Base-by-base conservation (phyloP, 345 rosid species). In the Passiflora organensis region DNA sequence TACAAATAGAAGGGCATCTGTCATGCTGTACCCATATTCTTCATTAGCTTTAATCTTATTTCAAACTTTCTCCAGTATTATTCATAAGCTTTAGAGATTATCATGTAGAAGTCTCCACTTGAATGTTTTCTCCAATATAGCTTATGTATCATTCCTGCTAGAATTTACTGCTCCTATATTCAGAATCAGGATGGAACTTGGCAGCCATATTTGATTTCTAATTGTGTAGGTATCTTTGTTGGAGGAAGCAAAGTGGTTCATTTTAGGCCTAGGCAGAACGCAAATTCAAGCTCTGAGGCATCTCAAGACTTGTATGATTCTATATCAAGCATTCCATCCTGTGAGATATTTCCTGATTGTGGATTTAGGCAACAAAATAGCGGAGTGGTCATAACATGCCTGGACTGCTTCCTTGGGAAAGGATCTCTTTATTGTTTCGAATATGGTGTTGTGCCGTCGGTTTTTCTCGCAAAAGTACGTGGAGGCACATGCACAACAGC, bases 231-330 rank as follows among this genome's bases (percentile, higher is more conserved):
- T 32, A 82, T 93, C 43, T 93, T 70, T 79, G 96, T 93, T 16
- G 99, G 99, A 51, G 99, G 97, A 71, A 84, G 89, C 85, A 93
- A 93, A 76, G 95, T 93, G 65, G 97, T 93, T 59, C 99, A 89
- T 57, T 93, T 93, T 75, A 82, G 81, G 60, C 97, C 97, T 23
- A 82, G 85, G 56, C 64, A 56, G 15, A 78, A 70, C 48, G 49
- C 74, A 18, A 61, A 75, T 68, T 62, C 80, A 43, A 66, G 68
- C 52, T 52, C 37, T 1, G 78, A 63, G 42, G 21, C 75, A 44
- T 71, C 84, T 55, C 63, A 76, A 20, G 79, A 76, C 32, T 15
- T 65, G 51, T 49, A 68, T 50, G 82, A 78, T 54, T 51, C 85
- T 32, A 43, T 55, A 45, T 65, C 72, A 34, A 68, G 48, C 66